A percentile compares a stretch with the other conserved stretches of the same genome.
phyloP scores from a whole-genome alignment of 2,329 filamentous ascomycete species.

The Aspergillus piperis region DNA sequence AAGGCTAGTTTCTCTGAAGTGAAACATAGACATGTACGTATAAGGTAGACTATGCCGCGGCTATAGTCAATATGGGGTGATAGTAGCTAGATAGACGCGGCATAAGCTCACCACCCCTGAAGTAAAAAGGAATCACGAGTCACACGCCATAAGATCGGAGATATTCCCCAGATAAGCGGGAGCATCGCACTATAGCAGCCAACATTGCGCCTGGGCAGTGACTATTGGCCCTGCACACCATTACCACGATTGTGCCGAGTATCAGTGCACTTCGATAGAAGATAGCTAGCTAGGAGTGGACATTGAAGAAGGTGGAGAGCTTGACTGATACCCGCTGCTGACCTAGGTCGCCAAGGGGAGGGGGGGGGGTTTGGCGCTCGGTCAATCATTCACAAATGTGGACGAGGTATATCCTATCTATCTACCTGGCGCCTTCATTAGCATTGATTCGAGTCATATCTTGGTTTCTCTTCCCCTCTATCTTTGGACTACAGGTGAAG shows the following conservation, averaged over 20 bases:
- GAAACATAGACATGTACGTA: background rate
- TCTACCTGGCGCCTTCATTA: background rate
- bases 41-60: background rate
- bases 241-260: background rate
- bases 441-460: background rate
- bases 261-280: background rate
- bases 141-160: background rate
- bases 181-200: background rate
- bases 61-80: background rate
- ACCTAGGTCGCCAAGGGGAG: background rate
- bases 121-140: background rate
- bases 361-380: too few species aligned
- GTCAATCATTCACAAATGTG: too few species aligned
- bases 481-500: background rate
- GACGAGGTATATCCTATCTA: too few species aligned
- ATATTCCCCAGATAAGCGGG: background rate
- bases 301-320: conserved; percentile 1
- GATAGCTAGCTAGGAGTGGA: background rate
- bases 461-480: background rate
- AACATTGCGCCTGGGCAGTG: background rate
- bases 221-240: background rate
- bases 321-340: conserved; percentile 1
- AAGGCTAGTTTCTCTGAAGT: background rate
- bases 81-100: background rate
- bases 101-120: background rate